Evolutionary conservation across 768 basidiomycete species (phyloP).

Genomic region (Panellus pusillus): DNA sequence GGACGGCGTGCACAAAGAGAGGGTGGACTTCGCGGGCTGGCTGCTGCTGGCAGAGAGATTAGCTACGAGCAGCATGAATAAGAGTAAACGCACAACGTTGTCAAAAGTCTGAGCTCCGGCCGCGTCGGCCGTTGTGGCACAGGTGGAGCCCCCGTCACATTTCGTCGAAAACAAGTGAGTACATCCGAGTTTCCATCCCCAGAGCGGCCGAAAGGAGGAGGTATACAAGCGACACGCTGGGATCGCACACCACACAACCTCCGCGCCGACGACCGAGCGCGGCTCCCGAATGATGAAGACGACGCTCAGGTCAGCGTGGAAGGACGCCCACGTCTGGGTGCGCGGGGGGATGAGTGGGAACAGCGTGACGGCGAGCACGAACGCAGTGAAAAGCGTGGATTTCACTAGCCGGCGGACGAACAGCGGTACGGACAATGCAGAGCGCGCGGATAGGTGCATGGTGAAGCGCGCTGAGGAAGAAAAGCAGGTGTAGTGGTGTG

Average conservation of each 20-base stretch:
- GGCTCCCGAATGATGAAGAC: slow-evolving; percentile 33
- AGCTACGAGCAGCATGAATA: background rate
- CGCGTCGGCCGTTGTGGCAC: too few relatives aligned
- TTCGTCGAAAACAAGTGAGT: slow-evolving; percentile 33
- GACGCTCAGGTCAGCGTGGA: slow-evolving; percentile 33
- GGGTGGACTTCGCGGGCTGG: slow-evolving; percentile 20
- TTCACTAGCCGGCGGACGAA: slow-evolving; percentile 10
- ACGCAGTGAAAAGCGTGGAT: slow-evolving; percentile 1
- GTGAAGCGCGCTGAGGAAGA: background rate
- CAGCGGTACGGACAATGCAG: background rate
- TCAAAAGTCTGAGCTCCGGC: slow-evolving; percentile 7
- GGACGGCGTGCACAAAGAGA: slow-evolving; percentile 22
- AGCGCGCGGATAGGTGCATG: slow-evolving; percentile 10
- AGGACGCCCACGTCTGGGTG: slow-evolving; percentile 31
- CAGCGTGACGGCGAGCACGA: slow-evolving; percentile 19
- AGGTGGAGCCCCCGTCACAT: background rate
- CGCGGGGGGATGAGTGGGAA: slow-evolving; percentile 27
- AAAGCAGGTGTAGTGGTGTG: background rate
- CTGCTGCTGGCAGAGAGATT: background rate
- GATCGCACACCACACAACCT: slow-evolving; percentile 41
- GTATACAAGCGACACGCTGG: slow-evolving; percentile 40
- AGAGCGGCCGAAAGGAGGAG: slow-evolving; percentile 35
- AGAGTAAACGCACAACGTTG: slow-evolving; percentile 1
- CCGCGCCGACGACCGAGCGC: slow-evolving; percentile 28
- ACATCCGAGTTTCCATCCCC: slow-evolving; percentile 39